Evolutionary conservation across 768 basidiomycete species (phyloP), one percentile per base, ranked within the genome.

Genomic region (Paxillus involutus): DNA sequence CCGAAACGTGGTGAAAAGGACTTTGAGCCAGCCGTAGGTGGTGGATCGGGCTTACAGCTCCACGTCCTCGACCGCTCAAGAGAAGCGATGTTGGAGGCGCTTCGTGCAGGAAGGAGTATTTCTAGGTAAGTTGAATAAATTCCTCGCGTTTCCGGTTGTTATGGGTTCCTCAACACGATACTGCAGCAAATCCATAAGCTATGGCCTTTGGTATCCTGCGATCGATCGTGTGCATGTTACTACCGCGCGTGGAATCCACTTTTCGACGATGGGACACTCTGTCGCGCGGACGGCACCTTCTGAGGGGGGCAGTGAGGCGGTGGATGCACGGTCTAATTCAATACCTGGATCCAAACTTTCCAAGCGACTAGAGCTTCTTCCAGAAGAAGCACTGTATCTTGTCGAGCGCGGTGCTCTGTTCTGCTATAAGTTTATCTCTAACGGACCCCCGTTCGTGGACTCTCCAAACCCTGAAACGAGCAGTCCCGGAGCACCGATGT

Each of bases 1-100:
- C 97, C 97, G 6, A 95, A 91, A 70, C 83, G 97, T 26, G 97
- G 97, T 2, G 97, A 98, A 71, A 98, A 99, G 67, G 95, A 98
- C 59, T 98, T 94, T 60, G 96, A 98, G 67, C 97, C 97, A 2
- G 76, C 77, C 60, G 63, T 74, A 19, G 76, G 75, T 9, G 66
- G 82, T 10, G 89, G 88, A 6, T 87, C 91, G 11, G 83, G 81
- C 12, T 74, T 92, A 12, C 97, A 98, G 64, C 72, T 84, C 26
- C 88, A 92, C 72, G 82, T 91, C 55, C 79, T 98, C 19, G 86
- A 91, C 51, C 80, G 85, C 30, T 82, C 92, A 44, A 75, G 96
- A 51, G 74, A 80, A 46, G 97, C 96, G 2, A 92, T 98, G 88
- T 87, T 96, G 52, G 83, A 87, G 30, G 86, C 94, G 0, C 71